phyloP scores from a whole-genome alignment of 2,329 filamentous ascomycete species.

The Trichoderma harzianum region DNA sequence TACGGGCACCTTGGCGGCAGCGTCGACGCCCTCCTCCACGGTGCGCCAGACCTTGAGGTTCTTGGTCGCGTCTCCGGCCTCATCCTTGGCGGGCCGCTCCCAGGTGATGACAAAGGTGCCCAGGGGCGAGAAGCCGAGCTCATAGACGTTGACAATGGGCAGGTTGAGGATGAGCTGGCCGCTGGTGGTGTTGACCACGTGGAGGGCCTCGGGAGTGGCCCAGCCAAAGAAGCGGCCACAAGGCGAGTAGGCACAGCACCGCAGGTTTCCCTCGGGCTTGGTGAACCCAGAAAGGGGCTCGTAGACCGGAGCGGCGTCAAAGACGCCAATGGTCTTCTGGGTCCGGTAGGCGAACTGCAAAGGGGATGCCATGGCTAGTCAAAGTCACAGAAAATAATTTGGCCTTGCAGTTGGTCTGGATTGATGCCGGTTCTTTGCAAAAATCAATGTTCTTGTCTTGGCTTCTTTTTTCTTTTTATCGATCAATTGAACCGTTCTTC shows the following conservation, averaged over 20 bases:
- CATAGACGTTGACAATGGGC: constrained; percentile 80
- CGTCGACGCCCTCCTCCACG: constrained; percentile 63
- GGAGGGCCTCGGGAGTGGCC: constrained; percentile 84
- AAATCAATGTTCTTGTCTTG: constrained; percentile 15
- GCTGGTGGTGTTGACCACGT: constrained; percentile 74
- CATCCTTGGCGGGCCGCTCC: constrained; percentile 91
- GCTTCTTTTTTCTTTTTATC: background rate
- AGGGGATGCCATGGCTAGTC: constrained; percentile 87
- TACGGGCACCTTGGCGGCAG: constrained; percentile 66
- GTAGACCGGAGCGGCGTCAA: constrained; percentile 89
- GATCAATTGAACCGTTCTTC: constrained; percentile 14
- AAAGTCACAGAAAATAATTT: constrained; percentile 66
- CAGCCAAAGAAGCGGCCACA: constrained; percentile 96
- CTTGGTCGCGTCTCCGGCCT: constrained; percentile 87
- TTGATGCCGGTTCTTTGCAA: constrained; percentile 13
- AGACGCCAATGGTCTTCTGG: constrained; percentile 90
- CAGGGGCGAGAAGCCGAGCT: constrained; percentile 88
- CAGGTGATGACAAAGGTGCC: constrained; percentile 95
- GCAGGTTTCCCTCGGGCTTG: constrained; percentile 88
- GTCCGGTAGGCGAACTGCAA: constrained; percentile 97
- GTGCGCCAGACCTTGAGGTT: constrained; percentile 97
- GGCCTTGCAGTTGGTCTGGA: constrained; percentile 14
- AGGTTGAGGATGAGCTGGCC: constrained; percentile 74
- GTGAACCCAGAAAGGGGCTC: constrained; percentile 76
- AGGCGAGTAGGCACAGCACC: constrained; percentile 92